A percentile compares a stretch with the other conserved stretches of the same genome.
Conservation (phyloP, 83 land plant species). For the Isoetes engelmannii region DNA sequence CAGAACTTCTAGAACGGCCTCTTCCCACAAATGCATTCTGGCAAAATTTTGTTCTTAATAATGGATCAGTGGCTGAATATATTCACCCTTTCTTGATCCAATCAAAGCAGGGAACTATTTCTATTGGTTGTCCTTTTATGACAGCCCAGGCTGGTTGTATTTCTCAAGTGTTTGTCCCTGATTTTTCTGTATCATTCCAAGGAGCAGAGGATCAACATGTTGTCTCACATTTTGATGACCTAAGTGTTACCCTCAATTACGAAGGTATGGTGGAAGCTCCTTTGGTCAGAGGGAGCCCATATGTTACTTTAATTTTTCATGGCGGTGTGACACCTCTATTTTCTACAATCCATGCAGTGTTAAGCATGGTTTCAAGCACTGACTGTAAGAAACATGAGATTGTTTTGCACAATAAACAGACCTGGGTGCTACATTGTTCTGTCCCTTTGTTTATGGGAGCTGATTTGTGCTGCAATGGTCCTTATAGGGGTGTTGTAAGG, state of each 20-base stretch:
- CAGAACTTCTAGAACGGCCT: constrained; percentile 37
- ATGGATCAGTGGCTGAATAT: constrained; percentile 62
- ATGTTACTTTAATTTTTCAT: constrained; percentile 42
- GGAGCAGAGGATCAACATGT: constrained; percentile 16
- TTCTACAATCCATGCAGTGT: constrained; percentile 54
- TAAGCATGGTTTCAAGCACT: constrained; percentile 26
- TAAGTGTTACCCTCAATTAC: constrained; percentile 45
- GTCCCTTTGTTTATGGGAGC: constrained; percentile 39
- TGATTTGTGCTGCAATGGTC: constrained; percentile 21
- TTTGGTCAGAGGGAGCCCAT: constrained; percentile 76
- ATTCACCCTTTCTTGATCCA: constrained; percentile 65
- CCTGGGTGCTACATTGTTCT: constrained; percentile 55
- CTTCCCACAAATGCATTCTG: constrained; percentile 78
- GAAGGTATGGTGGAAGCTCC: constrained; percentile 38
- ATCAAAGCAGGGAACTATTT: constrained; percentile 16
- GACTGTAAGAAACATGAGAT: constrained; percentile 44
- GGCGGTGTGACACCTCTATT: constrained; percentile 26
- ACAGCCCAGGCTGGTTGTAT: constrained; percentile 33
- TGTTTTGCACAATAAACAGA: constrained; percentile 52
- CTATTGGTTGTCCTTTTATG: constrained; percentile 40
- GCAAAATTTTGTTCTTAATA: constrained; percentile 61
- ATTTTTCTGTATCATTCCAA: constrained; percentile 38
- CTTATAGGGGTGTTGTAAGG: constrained; percentile 54
- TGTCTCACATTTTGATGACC: constrained; percentile 39
- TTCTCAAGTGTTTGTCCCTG: constrained; percentile 45